Conservation (phyloP, 108 stramenopile species). For the Pseudonitzschia pungens region DNA sequence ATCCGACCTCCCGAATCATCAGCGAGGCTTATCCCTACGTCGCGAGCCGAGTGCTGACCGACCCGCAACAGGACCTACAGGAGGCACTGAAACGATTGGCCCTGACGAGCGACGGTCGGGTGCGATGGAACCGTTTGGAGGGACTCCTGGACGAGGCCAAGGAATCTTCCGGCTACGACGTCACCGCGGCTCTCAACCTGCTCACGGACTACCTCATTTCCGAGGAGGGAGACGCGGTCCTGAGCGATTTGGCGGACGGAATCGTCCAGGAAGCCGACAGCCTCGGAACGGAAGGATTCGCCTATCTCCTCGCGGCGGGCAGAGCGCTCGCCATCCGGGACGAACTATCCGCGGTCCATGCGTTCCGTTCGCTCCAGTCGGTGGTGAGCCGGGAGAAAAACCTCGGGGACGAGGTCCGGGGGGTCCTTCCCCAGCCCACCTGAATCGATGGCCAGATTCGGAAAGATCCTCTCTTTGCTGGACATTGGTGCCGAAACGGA, state of each 20-base stretch:
- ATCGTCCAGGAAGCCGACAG: constrained; percentile 77
- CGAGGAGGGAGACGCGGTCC: constrained; percentile 73
- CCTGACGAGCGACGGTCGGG: constrained; percentile 74
- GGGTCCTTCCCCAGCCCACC: constrained; percentile 63
- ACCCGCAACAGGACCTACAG: constrained; percentile 79
- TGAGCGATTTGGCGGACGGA: constrained; percentile 70
- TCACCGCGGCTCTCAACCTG: constrained; percentile 79
- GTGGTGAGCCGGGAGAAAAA: constrained; percentile 32
- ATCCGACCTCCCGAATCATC: constrained; percentile 87
- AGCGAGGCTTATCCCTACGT: constrained; percentile 95
- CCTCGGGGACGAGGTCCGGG: constrained; percentile 36
- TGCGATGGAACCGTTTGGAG: constrained; percentile 92
- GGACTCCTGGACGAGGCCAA: constrained; percentile 85
- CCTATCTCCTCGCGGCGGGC: constrained; percentile 58
- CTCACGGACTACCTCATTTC: constrained; percentile 79
- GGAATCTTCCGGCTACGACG: constrained; percentile 71
- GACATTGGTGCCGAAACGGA: constrained; percentile 48
- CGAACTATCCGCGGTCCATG: constrained; percentile 64
- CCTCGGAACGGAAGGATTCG: constrained; percentile 64
- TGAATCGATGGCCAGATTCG: constrained; percentile 69
- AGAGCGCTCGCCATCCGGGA: constrained; percentile 63
- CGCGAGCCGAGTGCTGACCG: constrained; percentile 91
- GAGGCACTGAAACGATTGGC: constrained; percentile 81
- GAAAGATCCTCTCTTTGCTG: constrained; percentile 54
- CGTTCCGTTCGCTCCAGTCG: constrained; percentile 58